These are phyloP conservation scores for Helicocarpus griseus DNA, from an alignment of 2,329 filamentous ascomycete genomes.

Conservation along the genomic window DNA sequence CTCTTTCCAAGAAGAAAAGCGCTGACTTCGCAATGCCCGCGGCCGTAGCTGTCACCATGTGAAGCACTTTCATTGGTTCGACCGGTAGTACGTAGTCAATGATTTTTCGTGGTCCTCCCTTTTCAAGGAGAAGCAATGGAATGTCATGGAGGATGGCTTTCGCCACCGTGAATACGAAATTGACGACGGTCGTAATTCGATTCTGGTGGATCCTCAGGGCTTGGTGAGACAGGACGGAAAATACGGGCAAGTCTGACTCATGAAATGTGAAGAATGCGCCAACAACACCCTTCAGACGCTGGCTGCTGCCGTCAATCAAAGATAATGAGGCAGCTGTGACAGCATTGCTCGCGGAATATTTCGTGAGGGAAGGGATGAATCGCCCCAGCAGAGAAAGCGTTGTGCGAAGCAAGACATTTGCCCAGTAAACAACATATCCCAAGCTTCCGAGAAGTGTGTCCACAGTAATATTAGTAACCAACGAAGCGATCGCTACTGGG, in stretches of 20 bases:
- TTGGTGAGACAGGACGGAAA: conserved; percentile 66
- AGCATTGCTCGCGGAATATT: conserved; percentile 26
- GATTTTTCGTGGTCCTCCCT: conserved; percentile 4
- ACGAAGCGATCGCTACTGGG: conserved; percentile 62
- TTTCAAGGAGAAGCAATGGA: conserved; percentile 18
- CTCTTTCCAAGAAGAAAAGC: conserved; percentile 17
- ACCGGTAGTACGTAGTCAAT: neutral
- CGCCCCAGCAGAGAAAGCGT: conserved; percentile 25
- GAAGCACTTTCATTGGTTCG: conserved; percentile 1
- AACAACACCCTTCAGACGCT: conserved; percentile 28
- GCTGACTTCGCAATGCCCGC: conserved; percentile 15
- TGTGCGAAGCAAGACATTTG: conserved; percentile 25
- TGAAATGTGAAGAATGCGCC: conserved; percentile 33
- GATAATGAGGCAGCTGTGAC: conserved; percentile 33
- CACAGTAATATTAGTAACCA: conserved; percentile 66
- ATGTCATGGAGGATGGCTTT: conserved; percentile 35
- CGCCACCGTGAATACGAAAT: conserved; percentile 29
- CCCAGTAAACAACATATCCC: conserved; percentile 41
- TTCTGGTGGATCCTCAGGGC: conserved; percentile 54
- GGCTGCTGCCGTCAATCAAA: conserved; percentile 32
- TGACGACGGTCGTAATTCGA: conserved; percentile 37
- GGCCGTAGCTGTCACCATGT: conserved; percentile 3
- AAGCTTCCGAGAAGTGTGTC: conserved; percentile 60
- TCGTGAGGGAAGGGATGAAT: conserved; percentile 26
- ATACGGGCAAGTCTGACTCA: conserved; percentile 59